Conservation (phyloP, 2,329 filamentous ascomycete species). For the Didymella lethalis region DNA sequence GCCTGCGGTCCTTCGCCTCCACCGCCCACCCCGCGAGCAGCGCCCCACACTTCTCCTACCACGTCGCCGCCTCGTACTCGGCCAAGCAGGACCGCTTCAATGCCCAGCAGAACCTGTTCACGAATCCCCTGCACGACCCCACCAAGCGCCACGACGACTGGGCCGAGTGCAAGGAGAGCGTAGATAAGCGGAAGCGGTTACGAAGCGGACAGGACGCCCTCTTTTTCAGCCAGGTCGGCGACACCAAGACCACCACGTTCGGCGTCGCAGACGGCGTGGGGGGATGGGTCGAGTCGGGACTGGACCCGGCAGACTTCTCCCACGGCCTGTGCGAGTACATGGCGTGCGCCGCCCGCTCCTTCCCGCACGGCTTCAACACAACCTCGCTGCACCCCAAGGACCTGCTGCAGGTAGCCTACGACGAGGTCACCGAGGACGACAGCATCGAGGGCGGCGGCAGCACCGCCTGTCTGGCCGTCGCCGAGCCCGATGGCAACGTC, state of each 20-base stretch:
- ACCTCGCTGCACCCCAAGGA: constrained; percentile 66
- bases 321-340: constrained; percentile 94
- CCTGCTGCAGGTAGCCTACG: constrained; percentile 84
- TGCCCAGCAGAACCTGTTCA: constrained; percentile 48
- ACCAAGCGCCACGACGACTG: constrained; percentile 35
- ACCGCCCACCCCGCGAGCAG: constrained; percentile 38
- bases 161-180: constrained; percentile 41
- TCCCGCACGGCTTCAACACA: constrained; percentile 53
- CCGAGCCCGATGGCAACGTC: constrained; percentile 73
- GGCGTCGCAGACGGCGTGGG: constrained; percentile 95
- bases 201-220: constrained; percentile 95
- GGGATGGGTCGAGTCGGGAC: constrained; percentile 90
- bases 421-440: constrained; percentile 77
- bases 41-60: constrained; percentile 48
- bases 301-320: constrained; percentile 94
- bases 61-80: constrained; percentile 53
- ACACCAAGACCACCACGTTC: constrained; percentile 76
- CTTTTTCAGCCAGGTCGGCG: constrained; percentile 83
- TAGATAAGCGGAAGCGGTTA: constrained; percentile 69
- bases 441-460: constrained; percentile 83
- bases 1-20: constrained; percentile 43
- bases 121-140: constrained; percentile 41
- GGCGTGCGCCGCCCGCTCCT: constrained; percentile 75
- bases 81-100: constrained; percentile 51
- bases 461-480: constrained; percentile 88